Evolutionary conservation across 176 grass and related monocot genomes (phyloP), one percentile per base, ranked within the genome.

Genomic region (Themeda triandra): DNA sequence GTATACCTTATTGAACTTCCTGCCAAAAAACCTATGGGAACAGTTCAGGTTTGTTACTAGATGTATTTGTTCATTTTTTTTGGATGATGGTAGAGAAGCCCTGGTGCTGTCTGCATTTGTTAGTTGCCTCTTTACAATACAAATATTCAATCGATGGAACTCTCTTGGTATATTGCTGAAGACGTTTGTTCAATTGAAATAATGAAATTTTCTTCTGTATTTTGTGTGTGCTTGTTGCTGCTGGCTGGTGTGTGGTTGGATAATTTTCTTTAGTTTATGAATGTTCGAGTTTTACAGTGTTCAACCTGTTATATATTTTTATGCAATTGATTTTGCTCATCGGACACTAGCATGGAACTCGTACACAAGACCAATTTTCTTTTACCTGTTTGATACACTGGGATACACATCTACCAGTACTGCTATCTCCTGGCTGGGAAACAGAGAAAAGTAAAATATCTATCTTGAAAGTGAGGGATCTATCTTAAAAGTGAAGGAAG

Each of bases 11-110:
- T 76, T 85, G 87, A 98, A 98, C 82, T 98, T 98, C 73, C 81
- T 98, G 53, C 95, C 92, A 2, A 98, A 98, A 86, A 98, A 98
- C 73, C 63, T 98, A 77, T 98, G 91, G 92, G 95, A 98, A 83
- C 95, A 98, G 88, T 98, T 98, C 79, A 92, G 79, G 79, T 80
- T 53, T 4, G 75, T 88, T 51, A 41, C 6, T 45, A 42, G 24
- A 13, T 63, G 5, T 44, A 73, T 18, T 71, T 31, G 40, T 78
- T 71, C 31, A 19, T 0, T 39, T 49, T 69, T 69, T 45, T 6
- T 36, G 13, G 77, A 29, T 53, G 12, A 25, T 62, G 53, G 17
- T 77, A 36, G 23, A 83, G 40, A 71, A 88, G 63, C 37, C 33
- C 4, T 29, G 19, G 10, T 44, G 73, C 27, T 40, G 6, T 51